Evolutionary conservation across 1,139 yeast species (phyloP).

Genomic region (Saccharomyces hybrid): DNA sequence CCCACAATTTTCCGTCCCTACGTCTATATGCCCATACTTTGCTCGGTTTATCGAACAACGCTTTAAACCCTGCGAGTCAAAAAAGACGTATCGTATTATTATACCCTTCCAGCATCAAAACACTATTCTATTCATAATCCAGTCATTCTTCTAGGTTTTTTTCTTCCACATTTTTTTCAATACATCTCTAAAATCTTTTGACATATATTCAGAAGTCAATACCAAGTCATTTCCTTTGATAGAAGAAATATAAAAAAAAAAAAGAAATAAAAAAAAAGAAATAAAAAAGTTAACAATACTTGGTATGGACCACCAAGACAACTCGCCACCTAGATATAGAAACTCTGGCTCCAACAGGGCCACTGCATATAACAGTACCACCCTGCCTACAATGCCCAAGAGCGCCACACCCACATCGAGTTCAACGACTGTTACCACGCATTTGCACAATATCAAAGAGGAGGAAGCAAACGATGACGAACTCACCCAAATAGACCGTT

Average conservation of each 20-base stretch:
- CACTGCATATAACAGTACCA: not conserved
- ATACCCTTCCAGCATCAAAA: not conserved
- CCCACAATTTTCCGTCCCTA: not conserved
- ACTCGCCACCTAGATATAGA: not conserved
- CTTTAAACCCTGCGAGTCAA: not conserved
- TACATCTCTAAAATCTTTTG: not conserved
- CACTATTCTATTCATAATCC: not conserved
- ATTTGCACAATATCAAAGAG: conserved; percentile 24
- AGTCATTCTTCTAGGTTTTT: too few relatives aligned
- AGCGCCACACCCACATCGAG: not conserved
- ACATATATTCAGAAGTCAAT: not conserved
- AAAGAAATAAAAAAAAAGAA: not conserved
- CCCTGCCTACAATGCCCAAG: not conserved
- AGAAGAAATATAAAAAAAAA: not conserved
- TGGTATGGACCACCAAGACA: not conserved
- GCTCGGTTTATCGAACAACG: conserved; percentile 1
- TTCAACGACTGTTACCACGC: conserved; percentile 4
- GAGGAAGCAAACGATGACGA: conserved; percentile 17
- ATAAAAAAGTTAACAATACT: not conserved
- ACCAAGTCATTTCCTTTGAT: not conserved
- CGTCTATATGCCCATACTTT: conserved; percentile 1
- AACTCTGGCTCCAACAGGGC: not conserved
- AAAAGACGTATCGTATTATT: not conserved
- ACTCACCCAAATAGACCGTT: conserved; percentile 5
- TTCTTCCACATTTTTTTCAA: not conserved